Percentiles rank a stretch among this genome's conserved stretches.
Conservation (phyloP, 2,329 filamentous ascomycete genomes). For the Pezicula rhizophila region DNA sequence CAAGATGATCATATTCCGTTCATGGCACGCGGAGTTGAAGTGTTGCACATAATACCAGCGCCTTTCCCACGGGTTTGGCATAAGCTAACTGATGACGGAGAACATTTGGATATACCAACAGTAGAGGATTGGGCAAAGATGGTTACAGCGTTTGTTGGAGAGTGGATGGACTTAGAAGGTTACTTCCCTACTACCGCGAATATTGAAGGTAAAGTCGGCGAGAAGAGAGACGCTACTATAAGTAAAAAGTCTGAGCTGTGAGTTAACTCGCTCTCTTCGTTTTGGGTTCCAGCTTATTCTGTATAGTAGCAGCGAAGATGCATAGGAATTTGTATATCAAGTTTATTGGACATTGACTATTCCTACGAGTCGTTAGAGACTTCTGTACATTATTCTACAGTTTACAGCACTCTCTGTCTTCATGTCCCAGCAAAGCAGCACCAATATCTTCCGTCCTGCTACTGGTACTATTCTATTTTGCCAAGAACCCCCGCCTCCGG, state of each 20-base stretch:
- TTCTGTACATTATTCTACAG: too few species aligned
- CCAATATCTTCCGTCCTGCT: too few species aligned
- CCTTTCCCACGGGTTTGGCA: constrained; percentile 88
- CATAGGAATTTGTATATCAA: too few species aligned
- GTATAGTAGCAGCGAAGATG: neutral
- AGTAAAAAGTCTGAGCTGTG: constrained; percentile 25
- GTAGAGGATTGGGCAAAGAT: constrained; percentile 85
- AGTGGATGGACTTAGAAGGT: constrained; percentile 76
- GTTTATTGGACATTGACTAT: too few species aligned
- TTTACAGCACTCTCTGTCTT: too few species aligned
- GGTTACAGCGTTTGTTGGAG: constrained; percentile 74
- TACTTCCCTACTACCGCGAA: constrained; percentile 17
- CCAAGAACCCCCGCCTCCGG: too few species aligned
- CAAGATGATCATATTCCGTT: constrained; percentile 92
- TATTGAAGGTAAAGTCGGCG: constrained; percentile 5
- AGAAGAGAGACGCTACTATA: constrained; percentile 8
- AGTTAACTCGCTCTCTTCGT: constrained; percentile 17
- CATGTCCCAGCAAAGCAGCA: too few species aligned
- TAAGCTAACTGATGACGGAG: constrained; percentile 72
- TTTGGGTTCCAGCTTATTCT: constrained; percentile 13
- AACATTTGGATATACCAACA: constrained; percentile 73
- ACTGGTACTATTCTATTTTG: too few species aligned
- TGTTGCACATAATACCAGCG: constrained; percentile 81
- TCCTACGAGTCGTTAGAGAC: too few species aligned
- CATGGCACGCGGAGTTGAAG: constrained; percentile 75